Conservation (phyloP, 2,329 filamentous ascomycete species). For the Madurella mycetomatis region DNA sequence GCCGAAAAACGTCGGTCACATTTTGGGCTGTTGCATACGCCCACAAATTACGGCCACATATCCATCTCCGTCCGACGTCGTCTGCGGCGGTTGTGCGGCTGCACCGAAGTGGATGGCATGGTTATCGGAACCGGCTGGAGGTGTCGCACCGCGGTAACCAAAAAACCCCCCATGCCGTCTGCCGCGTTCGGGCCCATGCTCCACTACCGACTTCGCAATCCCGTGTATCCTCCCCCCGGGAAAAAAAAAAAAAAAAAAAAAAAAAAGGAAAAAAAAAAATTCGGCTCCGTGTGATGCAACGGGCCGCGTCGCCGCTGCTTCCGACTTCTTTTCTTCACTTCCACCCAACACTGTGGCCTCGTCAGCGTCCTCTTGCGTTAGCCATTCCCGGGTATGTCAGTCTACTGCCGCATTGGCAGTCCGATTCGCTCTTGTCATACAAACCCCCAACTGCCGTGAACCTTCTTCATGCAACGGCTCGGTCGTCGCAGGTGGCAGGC, state of each 20-base stretch:
- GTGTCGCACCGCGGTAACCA: conserved; percentile 10
- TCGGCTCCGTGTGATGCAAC: conserved; percentile 9
- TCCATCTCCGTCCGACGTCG: not conserved
- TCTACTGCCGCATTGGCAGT: conserved; percentile 9
- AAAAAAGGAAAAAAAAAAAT: not conserved
- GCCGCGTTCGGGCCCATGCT: not conserved
- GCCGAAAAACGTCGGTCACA: not conserved
- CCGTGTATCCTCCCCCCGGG: not conserved
- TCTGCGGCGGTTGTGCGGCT: not conserved
- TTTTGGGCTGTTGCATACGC: not conserved
- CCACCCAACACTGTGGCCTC: not conserved
- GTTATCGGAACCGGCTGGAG: not conserved
- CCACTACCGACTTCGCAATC: conserved; percentile 13
- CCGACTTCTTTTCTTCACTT: conserved; percentile 16
- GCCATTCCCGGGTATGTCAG: conserved; percentile 5
- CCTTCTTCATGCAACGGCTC: not conserved
- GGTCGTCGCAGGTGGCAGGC: conserved; percentile 10
- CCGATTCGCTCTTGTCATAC: conserved; percentile 18
- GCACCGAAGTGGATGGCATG: not conserved
- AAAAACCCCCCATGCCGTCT: not conserved
- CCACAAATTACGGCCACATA: not conserved
- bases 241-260: no score
- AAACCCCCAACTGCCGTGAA: conserved; percentile 23
- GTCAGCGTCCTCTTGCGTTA: conserved; percentile 3
- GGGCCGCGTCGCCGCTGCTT: conserved; percentile 4